These are phyloP conservation scores for Grigorovia jiainica DNA, from an alignment of 805 yeast genomes.

Conservation along the genomic window DNA sequence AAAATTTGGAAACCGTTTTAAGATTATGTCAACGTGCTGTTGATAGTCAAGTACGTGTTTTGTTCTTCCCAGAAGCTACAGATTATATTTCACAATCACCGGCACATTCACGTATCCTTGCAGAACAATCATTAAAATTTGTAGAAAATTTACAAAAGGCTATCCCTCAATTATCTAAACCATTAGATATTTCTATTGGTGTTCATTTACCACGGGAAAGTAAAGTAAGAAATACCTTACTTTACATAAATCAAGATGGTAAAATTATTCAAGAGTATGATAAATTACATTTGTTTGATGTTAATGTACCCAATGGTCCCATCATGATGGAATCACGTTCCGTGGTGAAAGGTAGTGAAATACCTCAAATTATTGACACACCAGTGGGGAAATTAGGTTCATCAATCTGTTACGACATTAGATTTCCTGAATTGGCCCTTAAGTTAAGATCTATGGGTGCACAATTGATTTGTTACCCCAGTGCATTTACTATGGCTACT, in stretches of 20 bases:
- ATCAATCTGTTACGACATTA: constrained; percentile 76
- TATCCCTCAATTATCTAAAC: too few species aligned
- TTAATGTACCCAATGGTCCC: constrained; percentile 71
- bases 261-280: constrained; percentile 61
- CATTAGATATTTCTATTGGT: constrained; percentile 69
- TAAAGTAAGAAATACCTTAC: constrained; percentile 58
- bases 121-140: constrained; percentile 36
- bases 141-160: constrained; percentile 37
- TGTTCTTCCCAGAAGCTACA: constrained; percentile 89
- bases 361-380: constrained; percentile 46
- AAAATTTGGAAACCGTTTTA: constrained; percentile 52
- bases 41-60: constrained; percentile 46
- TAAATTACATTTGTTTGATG: constrained; percentile 85
- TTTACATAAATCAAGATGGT: constrained; percentile 65
- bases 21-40: constrained; percentile 58
- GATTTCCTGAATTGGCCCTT: constrained; percentile 76
- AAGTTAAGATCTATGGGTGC: constrained; percentile 63
- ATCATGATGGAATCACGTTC: constrained; percentile 66
- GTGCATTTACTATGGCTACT: constrained; percentile 87
- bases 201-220: constrained; percentile 67
- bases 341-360: constrained; percentile 64
- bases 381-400: constrained; percentile 59
- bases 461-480: constrained; percentile 68
- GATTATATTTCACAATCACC: constrained; percentile 76
- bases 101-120: constrained; percentile 53